Conservation (phyloP, 805 yeast genomes). For the Candida loeiensis region DNA sequence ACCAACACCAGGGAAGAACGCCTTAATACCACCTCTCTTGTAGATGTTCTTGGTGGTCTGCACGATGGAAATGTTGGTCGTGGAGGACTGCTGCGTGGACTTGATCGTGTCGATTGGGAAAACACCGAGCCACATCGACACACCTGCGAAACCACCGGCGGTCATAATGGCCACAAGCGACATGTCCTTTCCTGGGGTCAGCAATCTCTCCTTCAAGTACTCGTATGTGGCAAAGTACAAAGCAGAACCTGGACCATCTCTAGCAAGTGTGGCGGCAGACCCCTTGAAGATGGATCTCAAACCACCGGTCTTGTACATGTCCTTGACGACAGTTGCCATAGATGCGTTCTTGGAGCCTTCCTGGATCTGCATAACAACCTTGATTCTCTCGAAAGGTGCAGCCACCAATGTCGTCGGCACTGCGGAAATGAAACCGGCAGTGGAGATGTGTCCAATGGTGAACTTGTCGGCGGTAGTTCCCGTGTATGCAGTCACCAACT, state of each 20-base stretch:
- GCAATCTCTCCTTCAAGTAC: conserved; percentile 59
- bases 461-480: conserved; percentile 43
- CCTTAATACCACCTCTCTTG: conserved; percentile 73
- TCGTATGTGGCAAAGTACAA: conserved; percentile 94
- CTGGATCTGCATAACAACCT: conserved; percentile 87
- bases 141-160: conserved; percentile 96
- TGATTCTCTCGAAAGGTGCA: conserved; percentile 96
- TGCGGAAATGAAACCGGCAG: conserved; percentile 94
- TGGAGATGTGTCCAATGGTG: conserved; percentile 66
- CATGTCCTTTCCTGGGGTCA: conserved; percentile 53
- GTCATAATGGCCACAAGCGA: conserved; percentile 72
- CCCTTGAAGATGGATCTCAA: conserved; percentile 84
- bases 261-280: conserved; percentile 83
- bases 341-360: conserved; percentile 41
- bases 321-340: conserved; percentile 59
- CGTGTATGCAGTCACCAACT: conserved; percentile 50
- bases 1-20: conserved; percentile 96
- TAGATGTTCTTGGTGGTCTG: conserved; percentile 70
- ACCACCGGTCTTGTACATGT: conserved; percentile 78
- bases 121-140: conserved; percentile 93
- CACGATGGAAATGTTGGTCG: conserved; percentile 49
- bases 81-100: conserved; percentile 71
- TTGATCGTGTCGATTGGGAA: conserved; percentile 97
- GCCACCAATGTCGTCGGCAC: conserved; percentile 93
- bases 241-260: conserved; percentile 98